Evolutionary conservation across 768 basidiomycete species (phyloP), one percentile per base, ranked within the genome.

Genomic region (Mycena chlorophos): DNA sequence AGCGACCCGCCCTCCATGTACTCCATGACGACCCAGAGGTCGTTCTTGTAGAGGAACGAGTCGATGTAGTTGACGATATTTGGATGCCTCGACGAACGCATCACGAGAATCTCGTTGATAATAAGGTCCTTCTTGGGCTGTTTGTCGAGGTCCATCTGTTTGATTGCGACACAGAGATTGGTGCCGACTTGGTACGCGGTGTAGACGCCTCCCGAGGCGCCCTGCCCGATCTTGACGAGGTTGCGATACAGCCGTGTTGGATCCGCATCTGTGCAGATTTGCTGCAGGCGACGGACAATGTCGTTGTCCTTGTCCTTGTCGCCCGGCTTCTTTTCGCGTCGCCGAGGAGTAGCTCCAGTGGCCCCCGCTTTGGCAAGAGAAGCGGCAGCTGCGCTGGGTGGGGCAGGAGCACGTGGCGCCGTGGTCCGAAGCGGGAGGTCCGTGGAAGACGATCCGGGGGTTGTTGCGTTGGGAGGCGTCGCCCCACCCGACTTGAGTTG

Each of bases 21-120:
- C 75, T 98, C 97, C 97, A 99, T 98, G 54, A 98, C 94, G 34
- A 99, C 94, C 97, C 97, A 98, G 3, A 99, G 79, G 67, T 98
- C 97, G 70, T 96, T 97, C 80, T 92, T 94, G 78, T 96, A 85
- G 38, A 98, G 73, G 83, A 98, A 99, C 2, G 94, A 96, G 69
- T 99, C 97, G 67, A 98, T 98, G 75, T 94, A 99, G 71, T 99
- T 98, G 76, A 99, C 96, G 63, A 98, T 98, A 69, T 99, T 99
- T n/a, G 94, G 94, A 70, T 98, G 95, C 30, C 91, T 82, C 17
- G 91, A 91, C 22, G 93, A 87, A 22, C 95, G 91, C 97, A 99
- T 98, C 68, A 98, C 97, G 61, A 99, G 85, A 63, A 98, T 98
- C 73, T 99, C 97, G 73, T 99, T 98, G 77, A 99, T 98, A 77